A percentile compares a stretch with the other conserved stretches of the same genome.
These are phyloP conservation scores for Hippophae gyantsensis DNA, from an alignment of 306 rosid genomes.

Conservation along the genomic window DNA sequence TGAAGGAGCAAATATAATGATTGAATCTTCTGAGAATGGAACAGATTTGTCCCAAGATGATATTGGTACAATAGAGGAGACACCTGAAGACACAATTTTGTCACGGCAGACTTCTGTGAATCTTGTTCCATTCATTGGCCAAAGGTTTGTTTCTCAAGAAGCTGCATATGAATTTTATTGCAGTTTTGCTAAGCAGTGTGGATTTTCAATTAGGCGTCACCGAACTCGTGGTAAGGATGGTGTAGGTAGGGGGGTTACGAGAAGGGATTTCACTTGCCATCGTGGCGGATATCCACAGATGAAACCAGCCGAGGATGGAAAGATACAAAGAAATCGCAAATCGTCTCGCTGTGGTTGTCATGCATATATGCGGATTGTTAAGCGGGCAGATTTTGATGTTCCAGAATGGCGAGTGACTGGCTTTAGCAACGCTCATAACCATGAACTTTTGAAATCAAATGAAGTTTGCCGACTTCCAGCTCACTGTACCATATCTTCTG, in stretches of 20 bases:
- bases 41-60: slow-evolving; percentile 75
- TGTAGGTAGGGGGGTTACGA: slow-evolving; percentile 81
- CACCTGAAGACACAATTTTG: slow-evolving; percentile 56
- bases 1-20: slow-evolving; percentile 46
- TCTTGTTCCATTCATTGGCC: slow-evolving; percentile 74
- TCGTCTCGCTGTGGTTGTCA: slow-evolving; percentile 81
- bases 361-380: slow-evolving; percentile 79
- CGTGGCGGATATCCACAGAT: slow-evolving; percentile 81
- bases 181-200: slow-evolving; percentile 76
- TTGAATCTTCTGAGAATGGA: slow-evolving; percentile 72
- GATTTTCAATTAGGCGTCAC: slow-evolving; percentile 77
- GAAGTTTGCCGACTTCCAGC: slow-evolving; percentile 59
- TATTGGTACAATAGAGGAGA: slow-evolving; percentile 54
- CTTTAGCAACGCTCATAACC: slow-evolving; percentile 72
- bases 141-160: slow-evolving; percentile 74
- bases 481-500: slow-evolving; percentile 58
- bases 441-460: slow-evolving; percentile 58
- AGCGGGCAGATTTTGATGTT: slow-evolving; percentile 66
- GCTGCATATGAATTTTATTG: slow-evolving; percentile 86
- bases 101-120: slow-evolving; percentile 74
- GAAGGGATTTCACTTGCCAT: slow-evolving; percentile 86
- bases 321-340: slow-evolving; percentile 77
- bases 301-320: slow-evolving; percentile 73
- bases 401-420: slow-evolving; percentile 96
- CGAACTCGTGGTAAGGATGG: slow-evolving; percentile 92